Conservation (phyloP, 1,284 basidiomycete species). For the Naganishia sp. region DNA sequence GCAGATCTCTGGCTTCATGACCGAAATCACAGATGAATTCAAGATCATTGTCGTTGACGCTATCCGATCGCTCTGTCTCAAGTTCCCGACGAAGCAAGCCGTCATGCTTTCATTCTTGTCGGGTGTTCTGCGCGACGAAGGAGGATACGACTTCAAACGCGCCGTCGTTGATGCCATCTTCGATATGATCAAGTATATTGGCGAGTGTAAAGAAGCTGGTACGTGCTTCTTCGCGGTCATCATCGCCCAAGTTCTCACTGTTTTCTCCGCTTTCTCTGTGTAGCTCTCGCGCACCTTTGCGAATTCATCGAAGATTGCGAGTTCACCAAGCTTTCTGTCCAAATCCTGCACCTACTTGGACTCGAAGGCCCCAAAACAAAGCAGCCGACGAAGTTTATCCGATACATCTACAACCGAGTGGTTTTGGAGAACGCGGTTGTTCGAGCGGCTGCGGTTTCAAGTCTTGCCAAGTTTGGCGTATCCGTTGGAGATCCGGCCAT, state of each 20-base stretch:
- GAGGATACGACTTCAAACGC: conserved; percentile 99
- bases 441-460: conserved; percentile 90
- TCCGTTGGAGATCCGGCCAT: conserved; percentile 76
- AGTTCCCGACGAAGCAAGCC: conserved; percentile 95
- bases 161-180: conserved; percentile 99
- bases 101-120: conserved; percentile 94
- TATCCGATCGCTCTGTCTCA: conserved; percentile 95
- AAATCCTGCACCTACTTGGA: conserved; percentile 92
- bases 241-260: not conserved
- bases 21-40: conserved; percentile 99
- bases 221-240: not conserved
- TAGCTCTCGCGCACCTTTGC: conserved; percentile 96
- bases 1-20: conserved; percentile 98
- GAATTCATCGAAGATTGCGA: conserved; percentile 99
- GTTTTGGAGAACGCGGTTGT: conserved; percentile 98
- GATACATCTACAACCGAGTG: conserved; percentile 99
- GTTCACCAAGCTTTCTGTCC: conserved; percentile 97
- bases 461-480: conserved; percentile 94
- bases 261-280: conserved; percentile 3
- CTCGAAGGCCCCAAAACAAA: conserved; percentile 93
- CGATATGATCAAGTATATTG: conserved; percentile 99
- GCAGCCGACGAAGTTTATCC: conserved; percentile 96
- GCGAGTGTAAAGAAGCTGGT: conserved; percentile 84
- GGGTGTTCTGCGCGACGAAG: conserved; percentile 91
- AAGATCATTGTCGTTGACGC: conserved; percentile 99